Conservation (phyloP, 176 grass and related monocot species). For the Alopecurus myosuroides region DNA sequence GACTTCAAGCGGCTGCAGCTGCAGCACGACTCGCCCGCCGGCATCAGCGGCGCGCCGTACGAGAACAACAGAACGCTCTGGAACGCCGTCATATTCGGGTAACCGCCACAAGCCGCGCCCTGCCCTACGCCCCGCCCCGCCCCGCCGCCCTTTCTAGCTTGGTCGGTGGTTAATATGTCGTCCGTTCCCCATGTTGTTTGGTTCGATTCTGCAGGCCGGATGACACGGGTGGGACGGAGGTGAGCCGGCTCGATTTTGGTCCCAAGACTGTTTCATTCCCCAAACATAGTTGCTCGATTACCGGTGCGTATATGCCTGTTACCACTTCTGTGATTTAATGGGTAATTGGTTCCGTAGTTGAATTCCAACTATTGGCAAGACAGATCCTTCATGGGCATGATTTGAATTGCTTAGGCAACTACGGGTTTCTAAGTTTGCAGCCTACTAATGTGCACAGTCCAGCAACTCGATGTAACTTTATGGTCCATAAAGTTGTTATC, state of each 20-base stretch:
- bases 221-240: conserved; percentile 93
- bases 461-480: not conserved
- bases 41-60: conserved; percentile 91
- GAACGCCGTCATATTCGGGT: conserved; percentile 97
- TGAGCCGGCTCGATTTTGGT: conserved; percentile 29
- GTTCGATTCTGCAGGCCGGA: conserved; percentile 63
- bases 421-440: not conserved
- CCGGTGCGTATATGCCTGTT: not conserved
- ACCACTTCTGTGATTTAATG: conserved; percentile 4
- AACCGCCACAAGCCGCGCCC: not conserved
- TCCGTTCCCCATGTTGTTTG: not conserved
- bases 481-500: not conserved
- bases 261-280: not conserved
- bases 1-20: conserved; percentile 95
- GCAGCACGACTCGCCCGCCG: conserved; percentile 92
- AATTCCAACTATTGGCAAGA: too few species aligned
- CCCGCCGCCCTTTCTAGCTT: not conserved
- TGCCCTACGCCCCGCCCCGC: conserved; percentile 38
- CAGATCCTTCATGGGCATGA: not conserved
- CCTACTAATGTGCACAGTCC: not conserved
- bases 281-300: not conserved
- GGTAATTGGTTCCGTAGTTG: not conserved
- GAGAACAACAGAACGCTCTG: conserved; percentile 97
- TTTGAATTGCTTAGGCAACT: conserved; percentile 15
- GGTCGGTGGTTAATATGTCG: not conserved